Conservation (phyloP, 257 asterid genomes). For the Leonotis leonurus region DNA sequence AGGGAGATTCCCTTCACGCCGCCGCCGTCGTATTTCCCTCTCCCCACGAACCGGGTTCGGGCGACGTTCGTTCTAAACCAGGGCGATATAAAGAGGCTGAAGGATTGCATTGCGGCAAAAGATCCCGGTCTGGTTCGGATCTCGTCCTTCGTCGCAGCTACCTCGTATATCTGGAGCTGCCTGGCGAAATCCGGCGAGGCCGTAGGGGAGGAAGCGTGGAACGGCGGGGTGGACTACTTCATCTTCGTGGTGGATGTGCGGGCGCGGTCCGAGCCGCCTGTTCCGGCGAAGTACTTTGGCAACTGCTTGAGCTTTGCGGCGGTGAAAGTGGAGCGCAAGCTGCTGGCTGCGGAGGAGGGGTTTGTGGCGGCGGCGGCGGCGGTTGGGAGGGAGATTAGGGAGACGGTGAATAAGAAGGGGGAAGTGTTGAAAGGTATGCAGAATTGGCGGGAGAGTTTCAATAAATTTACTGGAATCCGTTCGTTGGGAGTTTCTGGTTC, state of each 20-base stretch:
- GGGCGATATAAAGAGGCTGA: conserved; percentile 23
- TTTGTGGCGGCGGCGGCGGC: conserved; percentile 31
- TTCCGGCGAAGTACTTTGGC: conserved; percentile 37
- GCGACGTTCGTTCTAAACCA: conserved; percentile 34
- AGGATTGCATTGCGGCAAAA: conserved; percentile 18
- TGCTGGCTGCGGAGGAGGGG: conserved; percentile 33
- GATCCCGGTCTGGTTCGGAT: conserved; percentile 7
- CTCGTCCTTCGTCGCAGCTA: conserved; percentile 18
- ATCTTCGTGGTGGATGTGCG: conserved; percentile 29
- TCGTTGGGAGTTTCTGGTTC: conserved; percentile 37
- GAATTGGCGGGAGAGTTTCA: conserved; percentile 29
- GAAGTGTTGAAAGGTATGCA: conserved; percentile 25
- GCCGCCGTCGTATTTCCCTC: neutral
- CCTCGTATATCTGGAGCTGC: conserved; percentile 37
- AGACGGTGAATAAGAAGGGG: conserved; percentile 20
- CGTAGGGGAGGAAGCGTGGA: conserved; percentile 1
- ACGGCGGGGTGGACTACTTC: conserved; percentile 16
- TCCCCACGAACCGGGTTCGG: conserved; percentile 31
- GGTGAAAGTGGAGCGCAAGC: conserved; percentile 1
- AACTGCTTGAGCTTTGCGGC: conserved; percentile 34
- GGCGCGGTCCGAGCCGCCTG: conserved; percentile 17
- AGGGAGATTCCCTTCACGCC: neutral
- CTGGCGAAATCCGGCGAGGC: conserved; percentile 22
- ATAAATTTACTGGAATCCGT: neutral
- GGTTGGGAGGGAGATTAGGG: conserved; percentile 21